Evolutionary conservation across 768 basidiomycete species (phyloP).

Genomic region (Calvatia gigantea): DNA sequence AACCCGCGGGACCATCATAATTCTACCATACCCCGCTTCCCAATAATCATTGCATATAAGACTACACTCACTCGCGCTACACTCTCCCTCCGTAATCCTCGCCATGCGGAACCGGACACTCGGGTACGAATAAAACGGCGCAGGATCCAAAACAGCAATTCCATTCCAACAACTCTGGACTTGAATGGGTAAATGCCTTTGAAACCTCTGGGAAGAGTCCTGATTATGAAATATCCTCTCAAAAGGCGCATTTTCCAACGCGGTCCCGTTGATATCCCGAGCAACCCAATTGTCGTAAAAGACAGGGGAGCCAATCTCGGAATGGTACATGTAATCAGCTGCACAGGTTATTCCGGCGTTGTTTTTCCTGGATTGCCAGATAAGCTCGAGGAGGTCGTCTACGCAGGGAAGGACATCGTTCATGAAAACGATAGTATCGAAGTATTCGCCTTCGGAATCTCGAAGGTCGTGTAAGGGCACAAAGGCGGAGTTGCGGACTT

Average conservation of each 20-base stretch:
- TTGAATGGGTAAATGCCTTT: slow-evolving; percentile 89
- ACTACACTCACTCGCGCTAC: slow-evolving; percentile 93
- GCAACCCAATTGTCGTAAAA: slow-evolving; percentile 99
- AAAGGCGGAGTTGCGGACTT: slow-evolving; percentile 98
- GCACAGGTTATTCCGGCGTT: slow-evolving; percentile 99
- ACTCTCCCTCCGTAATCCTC: slow-evolving; percentile 79
- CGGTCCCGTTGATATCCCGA: slow-evolving; percentile 97
- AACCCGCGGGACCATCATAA: slow-evolving; percentile 96
- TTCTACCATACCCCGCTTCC: slow-evolving; percentile 92
- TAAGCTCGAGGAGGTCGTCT: slow-evolving; percentile 95
- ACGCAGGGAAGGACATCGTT: slow-evolving; percentile 98
- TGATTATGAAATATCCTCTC: slow-evolving; percentile 89
- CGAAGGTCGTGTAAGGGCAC: slow-evolving; percentile 93
- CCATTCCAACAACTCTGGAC: slow-evolving; percentile 99
- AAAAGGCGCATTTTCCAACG: slow-evolving; percentile 96
- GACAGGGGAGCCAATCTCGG: slow-evolving; percentile 88
- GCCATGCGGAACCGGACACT: slow-evolving; percentile 98
- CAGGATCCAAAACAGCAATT: slow-evolving; percentile 92
- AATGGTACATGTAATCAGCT: slow-evolving; percentile 98
- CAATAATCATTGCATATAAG: slow-evolving; percentile 99
- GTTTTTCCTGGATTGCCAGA: slow-evolving; percentile 89
- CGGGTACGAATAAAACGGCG: slow-evolving; percentile 89
- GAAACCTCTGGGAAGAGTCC: slow-evolving; percentile 76
- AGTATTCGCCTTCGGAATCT: slow-evolving; percentile 89
- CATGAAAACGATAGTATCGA: slow-evolving; percentile 98